Percentiles rank a stretch among this genome's conserved stretches.
phyloP scores from a whole-genome alignment of 768 basidiomycete species.

The Flagelloscypha sp. region DNA sequence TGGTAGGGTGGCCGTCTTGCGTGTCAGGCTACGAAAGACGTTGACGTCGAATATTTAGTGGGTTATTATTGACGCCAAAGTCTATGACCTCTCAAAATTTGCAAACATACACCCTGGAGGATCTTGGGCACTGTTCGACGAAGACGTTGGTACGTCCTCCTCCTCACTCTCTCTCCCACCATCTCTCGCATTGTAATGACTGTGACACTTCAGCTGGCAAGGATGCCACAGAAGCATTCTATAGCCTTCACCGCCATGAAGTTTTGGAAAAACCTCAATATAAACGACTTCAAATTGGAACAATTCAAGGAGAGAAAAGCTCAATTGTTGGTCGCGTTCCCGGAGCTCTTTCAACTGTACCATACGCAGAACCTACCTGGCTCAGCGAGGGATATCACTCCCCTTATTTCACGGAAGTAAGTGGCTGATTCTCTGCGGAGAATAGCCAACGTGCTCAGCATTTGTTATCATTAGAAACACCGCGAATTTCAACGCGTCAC shows the following conservation, averaged over 20 bases:
- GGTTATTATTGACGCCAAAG: conserved; percentile 78
- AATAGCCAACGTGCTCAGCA: conserved; percentile 5
- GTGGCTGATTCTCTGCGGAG: conserved; percentile 11
- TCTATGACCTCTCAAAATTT: conserved; percentile 79
- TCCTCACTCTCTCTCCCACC: neutral
- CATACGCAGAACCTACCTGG: conserved; percentile 89
- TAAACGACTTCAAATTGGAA: conserved; percentile 66
- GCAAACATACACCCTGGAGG: conserved; percentile 81
- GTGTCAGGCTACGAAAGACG: neutral
- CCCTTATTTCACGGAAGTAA: conserved; percentile 62
- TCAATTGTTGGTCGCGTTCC: conserved; percentile 37
- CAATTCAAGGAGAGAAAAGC: conserved; percentile 52
- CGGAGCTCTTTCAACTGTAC: conserved; percentile 65
- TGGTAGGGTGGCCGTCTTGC: conserved; percentile 49
- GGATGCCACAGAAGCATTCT: conserved; percentile 85
- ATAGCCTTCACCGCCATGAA: conserved; percentile 80
- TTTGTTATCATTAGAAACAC: conserved; percentile 32
- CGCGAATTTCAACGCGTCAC: conserved; percentile 36
- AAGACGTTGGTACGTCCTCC: conserved; percentile 54
- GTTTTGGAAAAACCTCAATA: conserved; percentile 72
- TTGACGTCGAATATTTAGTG: conserved; percentile 35
- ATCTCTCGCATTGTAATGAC: neutral
- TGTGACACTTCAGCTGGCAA: conserved; percentile 49
- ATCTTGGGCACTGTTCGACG: conserved; percentile 63
- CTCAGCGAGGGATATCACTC: conserved; percentile 57